phyloP scores from a whole-genome alignment of 495 filamentous ascomycete species.

The Podospora conica region DNA sequence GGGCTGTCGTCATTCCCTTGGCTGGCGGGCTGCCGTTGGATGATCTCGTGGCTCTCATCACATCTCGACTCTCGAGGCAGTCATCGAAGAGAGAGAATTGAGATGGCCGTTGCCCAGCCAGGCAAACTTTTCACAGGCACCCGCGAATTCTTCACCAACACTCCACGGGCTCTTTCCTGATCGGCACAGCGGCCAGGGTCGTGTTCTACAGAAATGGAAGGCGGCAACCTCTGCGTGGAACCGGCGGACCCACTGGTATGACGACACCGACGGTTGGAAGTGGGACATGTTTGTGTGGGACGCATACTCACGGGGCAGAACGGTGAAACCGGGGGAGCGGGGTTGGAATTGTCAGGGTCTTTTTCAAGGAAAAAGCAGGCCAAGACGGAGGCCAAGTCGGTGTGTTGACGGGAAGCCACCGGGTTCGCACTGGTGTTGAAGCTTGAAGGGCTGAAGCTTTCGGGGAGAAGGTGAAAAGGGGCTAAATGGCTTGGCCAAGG shows the following conservation, averaged over 20 bases:
- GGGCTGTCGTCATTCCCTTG: not conserved
- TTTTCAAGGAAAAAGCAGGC: not conserved
- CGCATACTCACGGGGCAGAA: not conserved
- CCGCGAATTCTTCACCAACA: not conserved
- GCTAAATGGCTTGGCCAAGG: not conserved
- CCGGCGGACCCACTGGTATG: not conserved
- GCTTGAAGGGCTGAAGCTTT: not conserved
- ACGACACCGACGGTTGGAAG: not conserved
- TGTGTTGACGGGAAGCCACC: not conserved
- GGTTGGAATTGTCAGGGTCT: not conserved
- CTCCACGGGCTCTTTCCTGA: not conserved
- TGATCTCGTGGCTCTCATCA: not conserved
- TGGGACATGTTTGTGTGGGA: not conserved
- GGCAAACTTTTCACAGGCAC: not conserved
- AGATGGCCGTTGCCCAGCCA: not conserved
- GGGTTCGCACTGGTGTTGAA: not conserved
- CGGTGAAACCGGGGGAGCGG: not conserved
- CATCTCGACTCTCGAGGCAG: not conserved
- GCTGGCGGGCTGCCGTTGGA: not conserved
- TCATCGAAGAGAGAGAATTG: not conserved
- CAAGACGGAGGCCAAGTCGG: not conserved
- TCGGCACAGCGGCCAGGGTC: not conserved
- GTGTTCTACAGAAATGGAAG: not conserved
- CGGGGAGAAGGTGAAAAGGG: not conserved
- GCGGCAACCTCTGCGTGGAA: not conserved